Evolutionary conservation across 495 filamentous ascomycete genomes (phyloP).

Genomic region (Podospora conica): DNA sequence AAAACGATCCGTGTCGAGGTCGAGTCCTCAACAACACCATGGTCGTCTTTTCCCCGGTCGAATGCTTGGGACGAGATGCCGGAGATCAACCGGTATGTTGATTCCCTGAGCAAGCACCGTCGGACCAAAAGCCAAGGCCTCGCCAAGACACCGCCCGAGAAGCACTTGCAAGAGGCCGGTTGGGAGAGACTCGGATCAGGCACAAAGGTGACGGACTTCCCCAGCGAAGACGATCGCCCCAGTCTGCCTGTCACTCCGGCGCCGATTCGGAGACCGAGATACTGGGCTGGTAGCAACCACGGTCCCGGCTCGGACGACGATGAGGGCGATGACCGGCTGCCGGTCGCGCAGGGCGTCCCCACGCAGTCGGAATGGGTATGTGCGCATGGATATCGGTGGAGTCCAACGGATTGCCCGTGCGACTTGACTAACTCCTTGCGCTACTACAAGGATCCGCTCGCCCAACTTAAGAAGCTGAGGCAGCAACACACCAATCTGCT

Average conservation of each 20-base stretch:
- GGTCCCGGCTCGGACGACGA: constrained; percentile 50
- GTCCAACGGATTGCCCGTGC: constrained; percentile 52
- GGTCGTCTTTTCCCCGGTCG: constrained; percentile 54
- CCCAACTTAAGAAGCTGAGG: constrained; percentile 62
- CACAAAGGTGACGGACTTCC: constrained; percentile 77
- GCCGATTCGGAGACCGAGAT: constrained; percentile 49
- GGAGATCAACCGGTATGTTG: constrained; percentile 74
- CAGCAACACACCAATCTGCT: constrained; percentile 54
- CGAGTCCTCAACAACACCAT: constrained; percentile 44
- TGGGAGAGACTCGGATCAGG: constrained; percentile 46
- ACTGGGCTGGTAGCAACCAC: constrained; percentile 32
- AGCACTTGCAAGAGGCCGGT: constrained; percentile 12
- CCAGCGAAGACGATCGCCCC: constrained; percentile 72
- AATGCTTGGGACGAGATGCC: constrained; percentile 90
- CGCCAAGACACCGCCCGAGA: constrained; percentile 14
- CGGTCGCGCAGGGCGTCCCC: constrained; percentile 72
- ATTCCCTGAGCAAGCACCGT: constrained; percentile 58
- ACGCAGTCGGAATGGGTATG: constrained; percentile 85
- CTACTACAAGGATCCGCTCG: constrained; percentile 60
- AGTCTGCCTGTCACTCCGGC: constrained; percentile 89
- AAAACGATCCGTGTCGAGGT: constrained; percentile 35
- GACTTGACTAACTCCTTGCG: constrained; percentile 49
- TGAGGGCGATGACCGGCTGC: constrained; percentile 53
- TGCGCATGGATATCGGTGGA: constrained; percentile 50
- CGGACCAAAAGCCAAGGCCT: constrained; percentile 55